phyloP scores from a whole-genome alignment of 139 green algal genomes.

The Yamagishiella unicocca region DNA sequence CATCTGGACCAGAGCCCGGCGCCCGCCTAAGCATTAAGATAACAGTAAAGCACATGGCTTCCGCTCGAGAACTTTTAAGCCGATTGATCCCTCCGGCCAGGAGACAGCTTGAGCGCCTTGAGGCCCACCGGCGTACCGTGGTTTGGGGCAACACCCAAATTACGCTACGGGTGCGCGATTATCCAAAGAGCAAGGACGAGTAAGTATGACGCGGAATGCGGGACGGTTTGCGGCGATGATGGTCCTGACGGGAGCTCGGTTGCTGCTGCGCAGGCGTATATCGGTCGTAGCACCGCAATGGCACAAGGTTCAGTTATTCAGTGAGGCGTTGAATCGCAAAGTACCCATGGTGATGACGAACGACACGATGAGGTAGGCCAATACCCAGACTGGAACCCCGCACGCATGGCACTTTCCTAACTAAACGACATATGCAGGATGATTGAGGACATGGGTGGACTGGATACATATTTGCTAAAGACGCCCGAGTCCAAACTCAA shows the following conservation, averaged over 20 bases:
- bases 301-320: slow-evolving; percentile 82
- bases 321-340: slow-evolving; percentile 71
- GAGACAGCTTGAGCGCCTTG: neutral
- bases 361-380: slow-evolving; percentile 72
- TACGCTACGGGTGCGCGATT: neutral
- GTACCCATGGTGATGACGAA: slow-evolving; percentile 83
- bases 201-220: neutral
- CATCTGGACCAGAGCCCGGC: no score
- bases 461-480: slow-evolving; percentile 89
- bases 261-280: slow-evolving; percentile 16
- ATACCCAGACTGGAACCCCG: neutral
- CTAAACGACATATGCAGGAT: slow-evolving; percentile 53
- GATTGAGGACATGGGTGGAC: slow-evolving; percentile 89
- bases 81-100: slow-evolving; percentile 10
- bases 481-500: slow-evolving; percentile 78
- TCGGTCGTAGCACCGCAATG: slow-evolving; percentile 83
- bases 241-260: neutral
- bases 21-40: no score
- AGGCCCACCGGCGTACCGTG: neutral
- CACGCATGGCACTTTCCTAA: no score
- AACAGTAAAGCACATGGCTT: no score
- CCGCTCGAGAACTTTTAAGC: neutral
- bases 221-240: neutral
- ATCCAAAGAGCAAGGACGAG: slow-evolving; percentile 47
- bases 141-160: slow-evolving; percentile 32